Conservation (phyloP, 2,329 filamentous ascomycete genomes). For the Trichoderma gracile region DNA sequence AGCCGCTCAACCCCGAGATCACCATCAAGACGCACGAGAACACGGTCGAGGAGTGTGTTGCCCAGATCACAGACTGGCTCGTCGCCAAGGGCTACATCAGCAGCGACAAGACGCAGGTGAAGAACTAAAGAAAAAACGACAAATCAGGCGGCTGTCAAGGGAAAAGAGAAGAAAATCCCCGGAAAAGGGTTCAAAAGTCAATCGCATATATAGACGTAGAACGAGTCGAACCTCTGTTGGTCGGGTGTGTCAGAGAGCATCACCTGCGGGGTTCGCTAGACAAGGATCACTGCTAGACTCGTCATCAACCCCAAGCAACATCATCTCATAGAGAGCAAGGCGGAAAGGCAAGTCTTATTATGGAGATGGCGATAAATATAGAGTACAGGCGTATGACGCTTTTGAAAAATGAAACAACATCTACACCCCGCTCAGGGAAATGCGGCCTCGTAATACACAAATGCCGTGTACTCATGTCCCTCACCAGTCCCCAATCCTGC, state of each 20-base stretch:
- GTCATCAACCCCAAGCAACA: too few relatives aligned
- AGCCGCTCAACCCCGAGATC: conserved; percentile 81
- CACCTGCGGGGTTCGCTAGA: neutral
- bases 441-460: conserved; percentile 96
- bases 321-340: neutral
- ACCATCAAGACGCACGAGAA: conserved; percentile 79
- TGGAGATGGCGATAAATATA: conserved; percentile 32
- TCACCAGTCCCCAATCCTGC: conserved; percentile 68
- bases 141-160: neutral
- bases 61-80: conserved; percentile 78
- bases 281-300: neutral
- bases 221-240: neutral
- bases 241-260: neutral
- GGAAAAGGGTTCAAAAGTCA: conserved; percentile 35
- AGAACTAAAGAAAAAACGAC: neutral
- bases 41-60: conserved; percentile 85
- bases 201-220: neutral
- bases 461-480: conserved; percentile 85
- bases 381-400: conserved; percentile 27
- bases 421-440: conserved; percentile 49
- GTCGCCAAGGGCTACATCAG: conserved; percentile 60
- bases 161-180: neutral
- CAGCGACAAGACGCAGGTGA: neutral
- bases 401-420: conserved; percentile 11
- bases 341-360: neutral